These are phyloP conservation scores for Penicillium polonicum DNA, from an alignment of 2,329 filamentous ascomycete species.

Conservation along the genomic window DNA sequence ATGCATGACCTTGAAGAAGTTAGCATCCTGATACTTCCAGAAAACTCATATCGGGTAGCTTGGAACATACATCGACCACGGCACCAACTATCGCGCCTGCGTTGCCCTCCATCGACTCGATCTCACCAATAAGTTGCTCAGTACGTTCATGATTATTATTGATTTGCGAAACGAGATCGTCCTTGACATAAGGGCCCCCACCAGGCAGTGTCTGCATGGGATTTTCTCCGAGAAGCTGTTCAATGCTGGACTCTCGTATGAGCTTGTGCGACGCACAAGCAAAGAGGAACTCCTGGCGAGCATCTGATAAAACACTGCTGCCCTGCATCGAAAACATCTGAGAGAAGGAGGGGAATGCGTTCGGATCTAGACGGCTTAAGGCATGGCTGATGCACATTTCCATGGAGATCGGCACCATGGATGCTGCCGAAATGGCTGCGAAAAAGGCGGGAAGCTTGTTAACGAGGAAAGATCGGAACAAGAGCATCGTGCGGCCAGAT, in stretches of 20 bases:
- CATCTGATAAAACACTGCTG: conserved; percentile 62
- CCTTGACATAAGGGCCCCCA: conserved; percentile 72
- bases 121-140: conserved; percentile 72
- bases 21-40: neutral
- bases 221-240: conserved; percentile 77
- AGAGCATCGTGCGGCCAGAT: conserved; percentile 60
- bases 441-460: conserved; percentile 67
- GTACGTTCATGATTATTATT: conserved; percentile 71
- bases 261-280: conserved; percentile 85
- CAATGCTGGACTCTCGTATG: conserved; percentile 74
- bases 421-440: conserved; percentile 55
- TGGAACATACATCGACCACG: conserved; percentile 61
- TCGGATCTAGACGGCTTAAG: conserved; percentile 61
- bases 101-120: conserved; percentile 90
- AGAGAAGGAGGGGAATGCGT: conserved; percentile 63
- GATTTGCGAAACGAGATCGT: conserved; percentile 75
- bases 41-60: neutral
- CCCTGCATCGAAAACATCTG: conserved; percentile 62
- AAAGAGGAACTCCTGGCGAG: conserved; percentile 80
- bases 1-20: conserved; percentile 49
- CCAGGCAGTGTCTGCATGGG: conserved; percentile 76
- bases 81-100: conserved; percentile 81
- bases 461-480: conserved; percentile 83
- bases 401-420: conserved; percentile 59
- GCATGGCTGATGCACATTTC: conserved; percentile 67